Evolutionary conservation across 345 rosid genomes (phyloP).

Genomic region (Nasturtium officinale): DNA sequence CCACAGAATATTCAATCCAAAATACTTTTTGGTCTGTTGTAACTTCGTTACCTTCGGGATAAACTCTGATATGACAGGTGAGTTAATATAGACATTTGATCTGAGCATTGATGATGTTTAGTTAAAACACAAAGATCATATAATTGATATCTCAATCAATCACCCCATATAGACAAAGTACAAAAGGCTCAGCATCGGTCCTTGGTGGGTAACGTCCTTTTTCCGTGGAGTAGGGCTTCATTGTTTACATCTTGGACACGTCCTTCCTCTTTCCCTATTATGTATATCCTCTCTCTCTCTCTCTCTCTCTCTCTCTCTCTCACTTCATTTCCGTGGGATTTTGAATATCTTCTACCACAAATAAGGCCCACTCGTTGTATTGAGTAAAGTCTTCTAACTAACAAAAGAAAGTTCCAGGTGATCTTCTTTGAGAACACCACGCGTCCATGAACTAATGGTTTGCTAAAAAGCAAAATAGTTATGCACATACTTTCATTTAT

Average conservation of each 20-base stretch:
- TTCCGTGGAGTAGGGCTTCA: slow-evolving; percentile 23
- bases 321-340: slow-evolving; percentile 39
- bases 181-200: slow-evolving; percentile 12
- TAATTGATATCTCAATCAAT: slow-evolving; percentile 2
- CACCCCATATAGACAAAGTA: slow-evolving; percentile 25
- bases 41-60: not conserved
- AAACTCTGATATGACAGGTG: slow-evolving; percentile 7
- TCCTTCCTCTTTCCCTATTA: not conserved
- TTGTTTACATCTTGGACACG: slow-evolving; percentile 29
- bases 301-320: too few species aligned
- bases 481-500: slow-evolving; percentile 26
- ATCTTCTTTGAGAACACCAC: slow-evolving; percentile 22
- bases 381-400: slow-evolving; percentile 12
- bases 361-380: slow-evolving; percentile 10
- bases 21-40: not conserved
- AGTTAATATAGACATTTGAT: slow-evolving; percentile 4
- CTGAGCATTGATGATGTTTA: slow-evolving; percentile 21
- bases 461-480: not conserved
- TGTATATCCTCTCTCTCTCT: too few species aligned
- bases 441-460: slow-evolving; percentile 24
- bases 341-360: slow-evolving; percentile 12
- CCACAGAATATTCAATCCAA: not conserved
- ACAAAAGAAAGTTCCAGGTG: slow-evolving; percentile 34
- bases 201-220: slow-evolving; percentile 29
- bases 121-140: slow-evolving; percentile 17